phyloP scores from a whole-genome alignment of 495 filamentous ascomycete genomes.

The Penicillium flavigenum region DNA sequence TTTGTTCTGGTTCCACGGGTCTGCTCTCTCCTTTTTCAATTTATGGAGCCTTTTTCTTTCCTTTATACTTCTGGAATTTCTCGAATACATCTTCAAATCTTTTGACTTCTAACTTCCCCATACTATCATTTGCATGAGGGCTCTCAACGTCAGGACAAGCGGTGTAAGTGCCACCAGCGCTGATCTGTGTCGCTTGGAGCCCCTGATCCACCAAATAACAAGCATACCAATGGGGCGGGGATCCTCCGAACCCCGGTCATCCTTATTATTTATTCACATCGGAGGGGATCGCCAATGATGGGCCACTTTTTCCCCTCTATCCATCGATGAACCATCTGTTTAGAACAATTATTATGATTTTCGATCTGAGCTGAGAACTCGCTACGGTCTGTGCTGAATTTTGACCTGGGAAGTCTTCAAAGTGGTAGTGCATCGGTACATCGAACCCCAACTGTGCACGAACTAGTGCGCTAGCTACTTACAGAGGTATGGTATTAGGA shows the following conservation, averaged over 20 bases:
- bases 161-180: slow-evolving; percentile 31
- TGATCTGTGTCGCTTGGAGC: slow-evolving; percentile 29
- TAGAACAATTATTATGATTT: not conserved
- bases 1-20: slow-evolving; percentile 16
- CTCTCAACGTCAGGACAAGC: slow-evolving; percentile 25
- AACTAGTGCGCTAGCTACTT: slow-evolving; percentile 4
- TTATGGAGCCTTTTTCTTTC: not conserved
- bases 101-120: not conserved
- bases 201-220: slow-evolving; percentile 35
- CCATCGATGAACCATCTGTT: not conserved
- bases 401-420: slow-evolving; percentile 3
- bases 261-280: slow-evolving; percentile 10
- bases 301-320: slow-evolving; percentile 16
- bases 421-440: not conserved
- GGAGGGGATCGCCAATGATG: slow-evolving; percentile 21
- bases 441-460: slow-evolving; percentile 7
- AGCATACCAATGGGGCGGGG: slow-evolving; percentile 33
- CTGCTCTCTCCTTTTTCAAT: not conserved
- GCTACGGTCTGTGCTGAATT: slow-evolving; percentile 11
- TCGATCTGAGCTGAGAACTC: slow-evolving; percentile 10
- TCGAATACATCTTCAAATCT: not conserved
- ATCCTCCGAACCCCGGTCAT: slow-evolving; percentile 21
- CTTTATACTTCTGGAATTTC: slow-evolving; percentile 2
- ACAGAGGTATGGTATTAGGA: not conserved
- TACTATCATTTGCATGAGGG: slow-evolving; percentile 9